Evolutionary conservation across 305 asterid species (phyloP).

Genomic region (Fraxinus latifolia): DNA sequence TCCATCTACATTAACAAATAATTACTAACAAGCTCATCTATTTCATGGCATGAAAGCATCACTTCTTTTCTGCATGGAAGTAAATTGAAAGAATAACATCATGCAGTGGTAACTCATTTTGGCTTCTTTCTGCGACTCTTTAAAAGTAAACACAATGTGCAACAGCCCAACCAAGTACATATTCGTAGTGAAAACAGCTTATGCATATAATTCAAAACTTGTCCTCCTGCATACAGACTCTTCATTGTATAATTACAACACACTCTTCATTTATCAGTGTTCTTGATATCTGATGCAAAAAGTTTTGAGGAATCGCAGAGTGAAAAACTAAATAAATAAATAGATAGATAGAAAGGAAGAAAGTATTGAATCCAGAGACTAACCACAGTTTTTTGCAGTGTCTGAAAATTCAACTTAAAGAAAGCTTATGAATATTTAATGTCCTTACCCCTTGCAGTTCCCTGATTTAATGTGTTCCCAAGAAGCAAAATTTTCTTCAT

Average conservation of each 20-base stretch:
- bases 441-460: slow-evolving; percentile 89
- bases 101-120: background rate
- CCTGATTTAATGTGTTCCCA: slow-evolving; percentile 91
- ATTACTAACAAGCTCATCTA: background rate
- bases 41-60: background rate
- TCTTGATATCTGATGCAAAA: background rate
- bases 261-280: background rate
- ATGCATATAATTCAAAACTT: background rate
- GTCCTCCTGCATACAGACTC: background rate
- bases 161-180: background rate
- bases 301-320: background rate
- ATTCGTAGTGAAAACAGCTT: background rate
- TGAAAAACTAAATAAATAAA: background rate
- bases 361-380: background rate
- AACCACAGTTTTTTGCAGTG: slow-evolving; percentile 15
- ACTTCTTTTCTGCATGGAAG: background rate
- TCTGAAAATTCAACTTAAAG: slow-evolving; percentile 11
- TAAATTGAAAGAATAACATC: background rate
- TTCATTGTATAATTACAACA: background rate
- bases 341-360: background rate
- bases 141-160: background rate
- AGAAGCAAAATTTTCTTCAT: slow-evolving; percentile 68
- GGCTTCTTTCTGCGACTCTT: background rate
- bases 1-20: background rate
- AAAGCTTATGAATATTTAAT: slow-evolving; percentile 13